Evolutionary conservation across 139 green algal genomes (phyloP), one percentile per base, ranked within the genome.

Genomic region (Tetratostichococcus sp.): DNA sequence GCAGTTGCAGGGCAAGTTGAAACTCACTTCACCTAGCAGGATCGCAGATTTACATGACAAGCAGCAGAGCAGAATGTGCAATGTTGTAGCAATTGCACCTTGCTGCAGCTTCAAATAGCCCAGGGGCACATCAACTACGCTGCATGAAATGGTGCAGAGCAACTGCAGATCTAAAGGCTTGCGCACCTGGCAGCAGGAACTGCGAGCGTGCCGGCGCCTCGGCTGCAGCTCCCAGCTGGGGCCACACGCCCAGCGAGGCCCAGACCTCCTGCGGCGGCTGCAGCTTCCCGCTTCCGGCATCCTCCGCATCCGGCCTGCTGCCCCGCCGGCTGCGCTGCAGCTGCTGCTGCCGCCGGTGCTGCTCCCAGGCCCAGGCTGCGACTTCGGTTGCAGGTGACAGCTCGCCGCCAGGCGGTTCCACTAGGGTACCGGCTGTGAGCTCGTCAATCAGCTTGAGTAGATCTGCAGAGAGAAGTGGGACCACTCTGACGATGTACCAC

Each of bases 371-470:
- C 78, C 78, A 83, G 22, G 34, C 34, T 14, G 65, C 59, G 23
- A 69, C 73, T 6, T 57, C 69, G 28, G 35, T 25, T 6, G 35
- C 69, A 31, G 77, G 77, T 1, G 19, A 28, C 4, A 67, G 62
- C 34, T 33, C 25, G 1, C 32, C 43, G 58, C 73, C 76, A 4
- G 43, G 28, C 22, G 76, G 73, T 33, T 65, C 28, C 16, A 85
- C 59, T 3, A 81, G 73, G 14, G 67, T 72, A 21, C 79, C 76
- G 0, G 57, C 33, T 26, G 70, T 58, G 30, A 83, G 65, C 66
- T 87, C 79, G 16, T 83, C 80, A 1, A 84, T 22, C n/a, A 87
- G 30, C 0, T 43, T 72, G n/a, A 87, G 71, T 67, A 85, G 30
- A 2, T 67, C 79, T 75, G 79, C 74, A 59, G 30, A 11, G 8